phyloP scores from a whole-genome alignment of 1,284 basidiomycete genomes.

The Caloboletus firmus region DNA sequence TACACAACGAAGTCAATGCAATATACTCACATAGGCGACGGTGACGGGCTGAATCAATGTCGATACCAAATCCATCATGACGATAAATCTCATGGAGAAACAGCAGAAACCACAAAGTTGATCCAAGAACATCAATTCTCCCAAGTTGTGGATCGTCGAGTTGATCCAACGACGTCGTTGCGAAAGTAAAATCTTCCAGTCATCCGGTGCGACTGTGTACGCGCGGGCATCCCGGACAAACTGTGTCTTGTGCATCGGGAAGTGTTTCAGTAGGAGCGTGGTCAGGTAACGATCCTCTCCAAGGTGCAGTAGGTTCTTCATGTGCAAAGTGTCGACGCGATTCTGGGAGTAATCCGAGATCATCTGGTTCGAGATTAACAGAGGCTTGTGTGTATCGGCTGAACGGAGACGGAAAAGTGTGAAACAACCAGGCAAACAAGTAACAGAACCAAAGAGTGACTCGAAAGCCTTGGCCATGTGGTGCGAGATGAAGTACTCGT shows the following conservation, averaged over 20 bases:
- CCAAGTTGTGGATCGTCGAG: conserved; percentile 96
- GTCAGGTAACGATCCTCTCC: conserved; percentile 99
- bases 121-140: conserved; percentile 89
- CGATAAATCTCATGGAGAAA: conserved; percentile 98
- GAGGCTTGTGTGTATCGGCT: conserved; percentile 88
- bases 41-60: conserved; percentile 91
- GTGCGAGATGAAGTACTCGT: conserved; percentile 97
- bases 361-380: conserved; percentile 86
- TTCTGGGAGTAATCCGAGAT: conserved; percentile 95
- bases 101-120: conserved; percentile 96
- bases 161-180: conserved; percentile 99
- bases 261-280: conserved; percentile 92
- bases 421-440: conserved; percentile 98
- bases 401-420: conserved; percentile 91
- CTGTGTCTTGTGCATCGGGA: conserved; percentile 90
- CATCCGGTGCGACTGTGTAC: conserved; percentile 87
- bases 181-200: conserved; percentile 93
- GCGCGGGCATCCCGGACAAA: conserved; percentile 94
- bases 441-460: conserved; percentile 94
- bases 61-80: conserved; percentile 91
- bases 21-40: conserved; percentile 81
- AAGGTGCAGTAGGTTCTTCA: conserved; percentile 95
- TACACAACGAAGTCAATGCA: neutral
- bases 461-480: conserved; percentile 99
- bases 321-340: conserved; percentile 94